These are phyloP conservation scores for Xylaria venustula DNA, from an alignment of 495 filamentous ascomycete species.

Conservation along the genomic window DNA sequence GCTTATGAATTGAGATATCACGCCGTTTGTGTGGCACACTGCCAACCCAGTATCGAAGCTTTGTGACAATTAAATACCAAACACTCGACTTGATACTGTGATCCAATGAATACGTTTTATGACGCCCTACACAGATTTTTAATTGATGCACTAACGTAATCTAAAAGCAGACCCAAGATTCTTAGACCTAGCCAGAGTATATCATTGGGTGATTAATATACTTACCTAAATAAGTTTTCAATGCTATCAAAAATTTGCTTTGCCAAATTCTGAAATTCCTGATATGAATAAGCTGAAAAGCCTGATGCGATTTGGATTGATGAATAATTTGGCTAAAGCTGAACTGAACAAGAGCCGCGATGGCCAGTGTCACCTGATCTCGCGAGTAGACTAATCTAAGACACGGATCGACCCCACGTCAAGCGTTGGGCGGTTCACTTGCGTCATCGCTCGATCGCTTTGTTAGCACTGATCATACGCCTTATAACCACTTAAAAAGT, in stretches of 20 bases:
- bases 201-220: too few relatives aligned
- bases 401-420: not conserved
- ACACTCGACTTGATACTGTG: not conserved
- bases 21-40: constrained; percentile 16
- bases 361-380: constrained; percentile 9
- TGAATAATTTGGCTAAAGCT: too few relatives aligned
- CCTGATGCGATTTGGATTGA: too few relatives aligned
- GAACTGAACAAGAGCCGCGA: not conserved
- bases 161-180: too few relatives aligned
- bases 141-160: too few relatives aligned
- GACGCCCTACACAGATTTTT: not conserved
- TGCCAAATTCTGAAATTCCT: too few relatives aligned
- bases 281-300: too few relatives aligned
- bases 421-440: not conserved
- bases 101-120: not conserved
- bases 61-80: not conserved
- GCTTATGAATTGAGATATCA: constrained; percentile 30
- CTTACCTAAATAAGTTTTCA: too few relatives aligned
- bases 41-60: constrained; percentile 9
- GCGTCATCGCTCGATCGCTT: constrained; percentile 1
- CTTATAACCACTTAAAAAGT: too few relatives aligned
- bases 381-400: not conserved
- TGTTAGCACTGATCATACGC: not conserved
- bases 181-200: too few relatives aligned
- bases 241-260: too few relatives aligned